These are phyloP conservation scores for Metschnikowia henanensis DNA, from an alignment of 805 yeast genomes.

Conservation along the genomic window DNA sequence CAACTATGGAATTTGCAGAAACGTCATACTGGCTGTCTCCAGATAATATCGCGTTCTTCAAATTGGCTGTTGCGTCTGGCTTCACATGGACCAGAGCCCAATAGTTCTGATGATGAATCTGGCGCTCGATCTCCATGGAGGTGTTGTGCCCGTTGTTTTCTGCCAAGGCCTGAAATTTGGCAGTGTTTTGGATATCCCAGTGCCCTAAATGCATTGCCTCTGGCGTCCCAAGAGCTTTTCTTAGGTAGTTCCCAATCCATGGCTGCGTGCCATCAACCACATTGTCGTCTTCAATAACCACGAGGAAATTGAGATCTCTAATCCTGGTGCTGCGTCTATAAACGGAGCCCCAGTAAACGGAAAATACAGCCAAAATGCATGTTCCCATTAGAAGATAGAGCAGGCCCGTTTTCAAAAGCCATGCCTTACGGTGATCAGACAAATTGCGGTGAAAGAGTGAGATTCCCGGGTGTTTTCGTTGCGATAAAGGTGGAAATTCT, in stretches of 20 bases:
- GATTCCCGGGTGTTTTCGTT: conserved; percentile 14
- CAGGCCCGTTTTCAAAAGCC: conserved; percentile 18
- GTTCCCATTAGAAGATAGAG: conserved; percentile 34
- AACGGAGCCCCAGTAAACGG: conserved; percentile 53
- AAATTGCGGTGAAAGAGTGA: conserved; percentile 34
- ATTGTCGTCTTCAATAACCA: conserved; percentile 38
- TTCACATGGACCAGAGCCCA: conserved; percentile 64
- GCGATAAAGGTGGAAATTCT: no score
- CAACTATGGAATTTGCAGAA: conserved; percentile 31
- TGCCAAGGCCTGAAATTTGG: conserved; percentile 30
- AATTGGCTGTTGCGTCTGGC: conserved; percentile 45
- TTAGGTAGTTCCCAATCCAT: conserved; percentile 29
- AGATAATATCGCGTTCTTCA: conserved; percentile 38
- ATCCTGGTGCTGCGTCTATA: conserved; percentile 29
- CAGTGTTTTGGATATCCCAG: conserved; percentile 35
- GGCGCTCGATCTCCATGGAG: conserved; percentile 39
- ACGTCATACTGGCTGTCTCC: conserved; percentile 33
- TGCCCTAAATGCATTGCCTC: conserved; percentile 26
- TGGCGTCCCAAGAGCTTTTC: conserved; percentile 12
- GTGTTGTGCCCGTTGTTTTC: conserved; percentile 21
- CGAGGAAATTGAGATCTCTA: conserved; percentile 35
- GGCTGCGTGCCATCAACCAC: conserved; percentile 23
- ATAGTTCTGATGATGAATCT: conserved; percentile 54
- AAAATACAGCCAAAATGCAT: conserved; percentile 37
- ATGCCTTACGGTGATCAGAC: conserved; percentile 17